Base-by-base conservation (phyloP, 192 early-diverging fungal species). In the Backusella macrospora region DNA sequence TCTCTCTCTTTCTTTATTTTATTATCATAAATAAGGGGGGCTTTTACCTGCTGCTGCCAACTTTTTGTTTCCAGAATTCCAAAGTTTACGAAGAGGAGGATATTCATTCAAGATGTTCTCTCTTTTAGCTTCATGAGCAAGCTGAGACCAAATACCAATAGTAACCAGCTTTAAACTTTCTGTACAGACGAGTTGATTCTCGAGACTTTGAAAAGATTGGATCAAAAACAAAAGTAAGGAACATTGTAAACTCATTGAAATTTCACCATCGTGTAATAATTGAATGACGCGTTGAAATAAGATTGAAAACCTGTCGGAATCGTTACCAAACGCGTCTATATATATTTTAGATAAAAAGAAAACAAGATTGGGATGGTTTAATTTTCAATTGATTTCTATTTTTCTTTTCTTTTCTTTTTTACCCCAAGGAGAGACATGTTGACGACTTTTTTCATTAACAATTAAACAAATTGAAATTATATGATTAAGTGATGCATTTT, bases 391-490 rank as follows among this genome's bases (percentile, higher is more conserved):
- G 8, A 6, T 49, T 18, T 7, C 18, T 7, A n/a, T 14, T 26
- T 3, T 23, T 18, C 14, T 0, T 37, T 18, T 23, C 40, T 47
- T 66, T 64, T 43, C 1, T 34, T 26, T 34, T 69, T 73, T 85
- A 87, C 87, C 86, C 86, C 86, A 89, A 37, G 84, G 82, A 48
- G 79, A 73, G 21, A 96, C 81, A 23, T 89, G 83, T 71, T 95
- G 89, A 65, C 92, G 87, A 76, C 87, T 88, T 81, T 99, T 98
- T 77, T 97, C 97, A 81, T 98, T 98, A 8, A 96, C 74, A 83
- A 99, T 87, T 55, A 96, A 67, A 6, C 92, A 87, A 16, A 97
- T 92, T 2, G 96, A 94, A 10, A 97, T 59, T 5, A 92, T 76
- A 66, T 93, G 89, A 43, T 78, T 78, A 8, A 86, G 76, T 15